Evolutionary conservation across 805 yeast species (phyloP), one percentile per base, ranked within the genome.

Genomic region (Soucietia sequanensis): DNA sequence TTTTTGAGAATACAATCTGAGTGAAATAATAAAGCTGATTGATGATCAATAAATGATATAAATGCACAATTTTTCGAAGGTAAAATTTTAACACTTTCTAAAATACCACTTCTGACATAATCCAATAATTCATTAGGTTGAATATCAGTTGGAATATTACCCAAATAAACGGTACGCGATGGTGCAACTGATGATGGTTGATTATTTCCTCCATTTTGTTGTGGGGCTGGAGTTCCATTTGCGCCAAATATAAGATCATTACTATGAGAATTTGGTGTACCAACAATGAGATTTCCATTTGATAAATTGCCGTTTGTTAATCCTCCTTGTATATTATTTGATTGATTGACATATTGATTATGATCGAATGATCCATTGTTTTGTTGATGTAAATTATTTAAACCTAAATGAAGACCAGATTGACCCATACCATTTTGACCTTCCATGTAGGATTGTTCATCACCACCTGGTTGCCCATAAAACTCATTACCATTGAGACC

Each of bases 1-100:
- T 90, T 78, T 55, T 87, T 88, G 55, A 91, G 71, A 33, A 86
- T 82, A 25, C 96, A 95, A 64, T 90, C 97, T 1, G 96, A 86
- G 60, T 89, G 96, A 65, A 93, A 93, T 45, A 88, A 76, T 40
- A 88, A 70, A 0, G 98, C 97, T 20, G 93, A 76, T 46, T 85
- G 81, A 56, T 84, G 91, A 58, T 89, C 96, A 38, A 91, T 70
- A 58, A 93, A 91, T 4, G 96, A 84, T 27, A 91, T 75, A 55
- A 87, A 87, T 2, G 96, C 96, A 69, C 95, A 89, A 68, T 78
- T 80, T 59, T 87, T 89, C 23, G 82, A 78, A 2, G 93, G 89
- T n/a, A 89, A 64, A 38, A 90, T 74, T 51, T 78, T 75, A 34
- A 87, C 79, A 35, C 76, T 79, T 64, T 90, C 97, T 36, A 90